Percentiles rank a stretch among this genome's conserved stretches.
phyloP scores from a whole-genome alignment of 176 grass and related monocot genomes.

The Dactylis glomerata region DNA sequence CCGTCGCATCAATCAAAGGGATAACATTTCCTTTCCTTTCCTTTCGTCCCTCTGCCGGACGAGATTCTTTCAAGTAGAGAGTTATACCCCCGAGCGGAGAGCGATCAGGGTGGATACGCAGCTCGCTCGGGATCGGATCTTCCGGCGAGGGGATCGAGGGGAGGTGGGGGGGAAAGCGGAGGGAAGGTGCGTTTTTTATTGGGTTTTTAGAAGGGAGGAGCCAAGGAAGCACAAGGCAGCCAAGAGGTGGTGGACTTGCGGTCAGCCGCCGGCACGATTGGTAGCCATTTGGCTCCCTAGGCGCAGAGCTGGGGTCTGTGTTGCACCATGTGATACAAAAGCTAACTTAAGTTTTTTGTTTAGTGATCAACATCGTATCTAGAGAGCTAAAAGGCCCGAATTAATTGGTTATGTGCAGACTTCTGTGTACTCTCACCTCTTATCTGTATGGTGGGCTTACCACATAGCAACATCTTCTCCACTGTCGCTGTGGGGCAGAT shows the following conservation, averaged over 20 bases:
- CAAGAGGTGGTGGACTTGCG: slow-evolving; percentile 17
- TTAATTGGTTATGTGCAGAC: too few relatives aligned
- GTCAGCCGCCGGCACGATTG: too few relatives aligned
- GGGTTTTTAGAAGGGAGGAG: slow-evolving; percentile 32
- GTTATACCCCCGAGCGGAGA: background rate
- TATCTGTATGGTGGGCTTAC: too few relatives aligned
- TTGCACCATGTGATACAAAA: too few relatives aligned
- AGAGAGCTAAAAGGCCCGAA: too few relatives aligned
- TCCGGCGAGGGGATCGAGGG: slow-evolving; percentile 39
- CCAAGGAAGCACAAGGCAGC: background rate
- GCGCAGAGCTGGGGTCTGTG: too few relatives aligned
- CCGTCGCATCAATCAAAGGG: slow-evolving; percentile 26
- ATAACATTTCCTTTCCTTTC: slow-evolving; percentile 1
- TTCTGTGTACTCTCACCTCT: too few relatives aligned
- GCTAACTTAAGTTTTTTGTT: too few relatives aligned
- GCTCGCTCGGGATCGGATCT: slow-evolving; percentile 32
- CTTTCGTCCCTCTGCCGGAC: background rate
- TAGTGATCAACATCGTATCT: too few relatives aligned
- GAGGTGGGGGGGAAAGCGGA: background rate
- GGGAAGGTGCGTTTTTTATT: slow-evolving; percentile 48
- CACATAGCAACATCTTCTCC: too few relatives aligned
- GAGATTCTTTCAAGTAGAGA: background rate
- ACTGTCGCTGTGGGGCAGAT: too few relatives aligned
- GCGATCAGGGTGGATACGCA: background rate
- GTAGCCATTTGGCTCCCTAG: too few relatives aligned